Percentiles rank a stretch among this genome's conserved stretches.
Conservation (phyloP, 1,284 basidiomycete genomes). For the Boletus smithii region DNA sequence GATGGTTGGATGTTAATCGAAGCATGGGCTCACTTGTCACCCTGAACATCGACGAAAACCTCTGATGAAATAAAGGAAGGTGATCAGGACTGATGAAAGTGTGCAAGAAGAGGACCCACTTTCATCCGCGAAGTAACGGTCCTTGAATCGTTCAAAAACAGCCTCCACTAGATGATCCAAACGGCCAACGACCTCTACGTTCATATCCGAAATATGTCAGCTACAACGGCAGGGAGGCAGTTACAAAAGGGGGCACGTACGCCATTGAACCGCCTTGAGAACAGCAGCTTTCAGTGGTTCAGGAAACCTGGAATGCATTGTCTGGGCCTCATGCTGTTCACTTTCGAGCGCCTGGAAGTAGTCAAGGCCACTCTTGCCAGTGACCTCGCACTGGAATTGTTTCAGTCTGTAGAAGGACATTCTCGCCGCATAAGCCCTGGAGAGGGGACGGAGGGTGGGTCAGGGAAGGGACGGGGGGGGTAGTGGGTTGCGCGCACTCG, state of each 20-base stretch:
- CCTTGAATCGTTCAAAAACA: constrained; percentile 92
- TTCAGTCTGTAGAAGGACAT: constrained; percentile 93
- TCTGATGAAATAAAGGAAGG: constrained; percentile 44
- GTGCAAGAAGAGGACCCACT: constrained; percentile 50
- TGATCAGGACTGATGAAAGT: constrained; percentile 22
- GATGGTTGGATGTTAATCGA: constrained; percentile 21
- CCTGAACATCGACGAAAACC: constrained; percentile 79
- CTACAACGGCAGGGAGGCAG: constrained; percentile 14
- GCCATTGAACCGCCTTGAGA: constrained; percentile 91
- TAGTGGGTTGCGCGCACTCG: constrained; percentile 57
- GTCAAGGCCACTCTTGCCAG: constrained; percentile 88
- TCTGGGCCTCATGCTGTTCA: constrained; percentile 84
- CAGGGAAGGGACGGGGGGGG: constrained; percentile 19
- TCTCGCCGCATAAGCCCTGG: constrained; percentile 83
- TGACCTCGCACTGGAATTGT: constrained; percentile 93
- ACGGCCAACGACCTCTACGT: constrained; percentile 88
- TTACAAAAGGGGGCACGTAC: constrained; percentile 59
- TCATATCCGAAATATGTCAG: constrained; percentile 17
- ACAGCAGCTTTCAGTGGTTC: constrained; percentile 90
- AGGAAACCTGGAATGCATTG: constrained; percentile 88
- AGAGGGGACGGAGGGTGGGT: constrained; percentile 22
- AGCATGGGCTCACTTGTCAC: constrained; percentile 63
- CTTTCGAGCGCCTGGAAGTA: constrained; percentile 93
- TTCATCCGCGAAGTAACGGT: constrained; percentile 90
- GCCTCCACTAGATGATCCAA: constrained; percentile 92